These are phyloP conservation scores for Vigna mungo DNA, from an alignment of 306 rosid genomes.

Conservation along the genomic window DNA sequence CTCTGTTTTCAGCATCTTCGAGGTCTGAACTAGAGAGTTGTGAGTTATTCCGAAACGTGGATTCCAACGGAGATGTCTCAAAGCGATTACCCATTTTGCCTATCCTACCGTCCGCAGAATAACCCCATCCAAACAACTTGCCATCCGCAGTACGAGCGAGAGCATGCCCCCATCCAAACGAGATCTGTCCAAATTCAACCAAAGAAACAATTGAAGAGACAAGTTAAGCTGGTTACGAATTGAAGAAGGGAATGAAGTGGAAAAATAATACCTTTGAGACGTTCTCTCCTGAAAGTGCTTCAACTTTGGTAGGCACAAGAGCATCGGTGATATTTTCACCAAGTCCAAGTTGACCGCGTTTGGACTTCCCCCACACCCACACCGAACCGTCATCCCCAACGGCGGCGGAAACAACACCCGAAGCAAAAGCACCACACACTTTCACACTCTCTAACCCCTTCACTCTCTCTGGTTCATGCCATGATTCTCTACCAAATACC, in stretches of 20 bases:
- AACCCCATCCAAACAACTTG: conserved; percentile 93
- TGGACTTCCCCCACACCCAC: conserved; percentile 93
- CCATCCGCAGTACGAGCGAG: conserved; percentile 84
- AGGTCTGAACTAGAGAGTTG: conserved; percentile 51
- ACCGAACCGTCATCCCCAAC: conserved; percentile 85
- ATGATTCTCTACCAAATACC: conserved; percentile 57
- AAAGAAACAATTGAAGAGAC: conserved; percentile 37
- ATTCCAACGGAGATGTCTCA: conserved; percentile 66
- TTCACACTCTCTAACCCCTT: conserved; percentile 65
- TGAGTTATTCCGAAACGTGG: conserved; percentile 18
- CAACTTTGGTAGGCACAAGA: conserved; percentile 63
- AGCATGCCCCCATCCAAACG: conserved; percentile 98
- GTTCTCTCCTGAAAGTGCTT: conserved; percentile 72
- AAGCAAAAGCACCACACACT: conserved; percentile 75
- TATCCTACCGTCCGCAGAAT: conserved; percentile 83
- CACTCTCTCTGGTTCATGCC: conserved; percentile 76
- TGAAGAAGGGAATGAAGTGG: too few species aligned
- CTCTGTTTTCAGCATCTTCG: conserved; percentile 75
- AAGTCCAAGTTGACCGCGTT: conserved; percentile 93
- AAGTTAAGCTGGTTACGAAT: not conserved
- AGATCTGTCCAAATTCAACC: conserved; percentile 49
- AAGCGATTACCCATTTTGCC: conserved; percentile 67
- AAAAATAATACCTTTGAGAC: conserved; percentile 62
- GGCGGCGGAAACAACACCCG: conserved; percentile 84
- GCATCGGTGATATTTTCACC: conserved; percentile 65